Evolutionary conservation across 2,329 filamentous ascomycete genomes (phyloP).

Genomic region (Thielaviopsis euricoi): DNA sequence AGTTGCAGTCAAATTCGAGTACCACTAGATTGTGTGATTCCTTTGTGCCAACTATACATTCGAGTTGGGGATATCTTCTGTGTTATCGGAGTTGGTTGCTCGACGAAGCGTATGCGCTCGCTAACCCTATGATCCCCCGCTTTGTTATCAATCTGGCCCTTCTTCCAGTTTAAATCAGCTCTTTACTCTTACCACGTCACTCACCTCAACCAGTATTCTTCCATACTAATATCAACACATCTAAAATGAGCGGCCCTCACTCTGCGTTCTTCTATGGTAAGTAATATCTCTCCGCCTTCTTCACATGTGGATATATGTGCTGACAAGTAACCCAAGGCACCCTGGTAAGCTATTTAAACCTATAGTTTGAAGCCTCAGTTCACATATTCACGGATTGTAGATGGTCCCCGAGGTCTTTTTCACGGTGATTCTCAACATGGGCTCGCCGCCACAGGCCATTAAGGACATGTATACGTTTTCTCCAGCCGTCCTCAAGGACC

Average conservation of each 20-base stretch:
- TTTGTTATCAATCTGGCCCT: background rate
- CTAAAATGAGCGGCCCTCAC: slow-evolving; percentile 6
- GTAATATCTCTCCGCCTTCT: slow-evolving; percentile 11
- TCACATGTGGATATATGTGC: background rate
- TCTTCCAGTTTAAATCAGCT: background rate
- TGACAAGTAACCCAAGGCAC: slow-evolving; percentile 17
- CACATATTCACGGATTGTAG: slow-evolving; percentile 18
- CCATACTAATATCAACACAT: slow-evolving; percentile 14
- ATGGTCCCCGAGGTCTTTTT: slow-evolving; percentile 84
- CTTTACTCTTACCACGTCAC: background rate
- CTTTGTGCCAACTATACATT: no score
- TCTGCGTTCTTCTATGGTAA: slow-evolving; percentile 25
- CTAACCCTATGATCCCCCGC: background rate
- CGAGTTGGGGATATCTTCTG: no score
- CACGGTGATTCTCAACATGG: slow-evolving; percentile 58
- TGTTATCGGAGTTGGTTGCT: background rate
- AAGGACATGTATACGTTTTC: slow-evolving; percentile 43
- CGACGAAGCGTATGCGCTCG: background rate
- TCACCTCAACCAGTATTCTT: slow-evolving; percentile 13
- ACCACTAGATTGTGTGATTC: no score
- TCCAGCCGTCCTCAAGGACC: slow-evolving; percentile 59
- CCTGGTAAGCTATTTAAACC: slow-evolving; percentile 17
- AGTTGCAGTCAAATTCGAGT: no score
- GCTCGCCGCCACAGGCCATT: slow-evolving; percentile 30
- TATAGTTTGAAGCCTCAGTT: background rate